Percentiles rank a stretch among this genome's conserved stretches.
These are phyloP conservation scores for Gossypium longicalyx DNA, from an alignment of 345 rosid species.

Conservation along the genomic window DNA sequence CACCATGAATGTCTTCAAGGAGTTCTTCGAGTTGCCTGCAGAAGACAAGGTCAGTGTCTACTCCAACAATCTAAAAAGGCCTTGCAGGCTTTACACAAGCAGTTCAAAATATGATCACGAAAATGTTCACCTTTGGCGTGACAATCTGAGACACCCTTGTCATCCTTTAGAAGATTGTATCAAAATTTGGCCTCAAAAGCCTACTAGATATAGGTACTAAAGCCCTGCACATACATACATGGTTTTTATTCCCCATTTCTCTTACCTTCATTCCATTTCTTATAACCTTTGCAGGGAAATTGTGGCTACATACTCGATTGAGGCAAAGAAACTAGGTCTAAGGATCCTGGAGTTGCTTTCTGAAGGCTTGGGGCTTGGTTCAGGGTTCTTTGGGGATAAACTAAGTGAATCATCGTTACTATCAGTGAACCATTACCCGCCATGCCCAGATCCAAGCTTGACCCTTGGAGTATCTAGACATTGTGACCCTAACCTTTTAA, in stretches of 20 bases:
- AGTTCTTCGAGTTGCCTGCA: constrained; percentile 18
- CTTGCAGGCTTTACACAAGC: constrained; percentile 18
- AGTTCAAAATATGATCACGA: not conserved
- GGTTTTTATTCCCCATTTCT: not conserved
- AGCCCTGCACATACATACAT: not conserved
- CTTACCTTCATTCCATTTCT: not conserved
- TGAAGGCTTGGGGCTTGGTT: constrained; percentile 31
- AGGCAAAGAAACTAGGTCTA: constrained; percentile 27
- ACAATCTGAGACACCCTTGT: constrained; percentile 7
- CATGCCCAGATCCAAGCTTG: constrained; percentile 38
- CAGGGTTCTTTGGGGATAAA: constrained; percentile 15
- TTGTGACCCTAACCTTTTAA: constrained; percentile 22
- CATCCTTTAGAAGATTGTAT: not conserved
- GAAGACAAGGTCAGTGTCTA: constrained; percentile 16
- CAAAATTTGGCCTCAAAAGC: constrained; percentile 21
- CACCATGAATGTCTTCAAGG: constrained; percentile 12
- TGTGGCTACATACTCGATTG: constrained; percentile 18
- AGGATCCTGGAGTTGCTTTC: constrained; percentile 24
- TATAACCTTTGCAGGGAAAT: constrained; percentile 15
- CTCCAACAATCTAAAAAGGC: not conserved
- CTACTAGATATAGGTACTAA: constrained; percentile 14
- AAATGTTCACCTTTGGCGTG: constrained; percentile 19
- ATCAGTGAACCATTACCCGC: constrained; percentile 23
- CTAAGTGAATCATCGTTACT: constrained; percentile 1
- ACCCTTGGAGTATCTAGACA: constrained; percentile 28